phyloP scores from a whole-genome alignment of 148 eudicot species.

The Rhododendron ovatum region DNA sequence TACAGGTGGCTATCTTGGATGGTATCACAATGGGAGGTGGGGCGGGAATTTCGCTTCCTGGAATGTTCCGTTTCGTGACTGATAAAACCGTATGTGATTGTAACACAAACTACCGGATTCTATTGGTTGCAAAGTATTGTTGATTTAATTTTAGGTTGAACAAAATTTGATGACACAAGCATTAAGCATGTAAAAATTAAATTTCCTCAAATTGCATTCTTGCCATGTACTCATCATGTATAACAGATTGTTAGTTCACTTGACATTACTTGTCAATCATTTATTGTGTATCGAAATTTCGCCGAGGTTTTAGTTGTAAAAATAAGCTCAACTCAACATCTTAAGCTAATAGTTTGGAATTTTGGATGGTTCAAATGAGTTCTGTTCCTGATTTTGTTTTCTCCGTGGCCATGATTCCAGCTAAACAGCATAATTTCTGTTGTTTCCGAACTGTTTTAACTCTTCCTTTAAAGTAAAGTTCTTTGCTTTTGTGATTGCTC shows the following conservation, averaged over 20 bases:
- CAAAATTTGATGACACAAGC: background rate
- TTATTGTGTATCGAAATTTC: background rate
- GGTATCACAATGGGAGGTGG: slow-evolving; percentile 90
- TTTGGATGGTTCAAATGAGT: background rate
- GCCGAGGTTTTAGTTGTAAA: background rate
- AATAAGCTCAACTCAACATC: background rate
- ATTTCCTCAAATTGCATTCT: background rate
- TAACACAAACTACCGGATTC: background rate
- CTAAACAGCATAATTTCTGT: background rate
- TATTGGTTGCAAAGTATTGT: background rate
- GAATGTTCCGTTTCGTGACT: slow-evolving; percentile 85
- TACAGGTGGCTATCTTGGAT: slow-evolving; percentile 85
- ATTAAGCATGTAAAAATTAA: background rate
- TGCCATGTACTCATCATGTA: background rate
- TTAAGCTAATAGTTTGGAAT: background rate
- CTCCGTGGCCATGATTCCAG: background rate
- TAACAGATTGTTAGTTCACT: background rate
- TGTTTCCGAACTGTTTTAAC: background rate
- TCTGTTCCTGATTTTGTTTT: background rate
- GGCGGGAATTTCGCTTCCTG: slow-evolving; percentile 83
- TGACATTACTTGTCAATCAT: background rate
- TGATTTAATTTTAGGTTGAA: background rate
- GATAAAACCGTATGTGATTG: slow-evolving; percentile 32
- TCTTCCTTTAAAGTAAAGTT: background rate
- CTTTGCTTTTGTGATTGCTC: background rate